Evolutionary conservation across 495 filamentous ascomycete genomes (phyloP), one percentile per base, ranked within the genome.

Genomic region (Penicillium crystallinum): DNA sequence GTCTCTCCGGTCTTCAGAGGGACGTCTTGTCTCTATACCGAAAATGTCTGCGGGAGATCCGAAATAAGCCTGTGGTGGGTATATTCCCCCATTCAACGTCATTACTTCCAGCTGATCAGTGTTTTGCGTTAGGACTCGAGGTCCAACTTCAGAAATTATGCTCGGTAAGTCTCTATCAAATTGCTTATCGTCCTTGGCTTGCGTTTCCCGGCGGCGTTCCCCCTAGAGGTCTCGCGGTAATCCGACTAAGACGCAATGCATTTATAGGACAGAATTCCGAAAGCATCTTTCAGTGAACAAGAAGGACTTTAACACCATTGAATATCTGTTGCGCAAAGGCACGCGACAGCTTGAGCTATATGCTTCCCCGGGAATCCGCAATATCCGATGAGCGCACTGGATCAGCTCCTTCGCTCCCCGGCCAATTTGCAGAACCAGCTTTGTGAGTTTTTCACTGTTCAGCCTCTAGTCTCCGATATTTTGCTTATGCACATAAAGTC

Each of bases 21-120:
- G 88, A 95, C 49, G 91, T 98, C 7, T 68, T 97, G 35, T 76
- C 82, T 31, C 81, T 98, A 9, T 98, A 97, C 61, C 84, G 91
- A 40, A 80, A 82, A 59, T 97, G 91, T 58, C 75, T 98, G 23
- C 78, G 90, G 43, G 88, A 86, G 59, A 81, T 84, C 46, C 77
- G 84, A 46, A 88, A 85, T 58, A 98, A 98, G 69, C 90, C 93
- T 44, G 58, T 70, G 55, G 88, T 92, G 67, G 61, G 80, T 21
- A 25, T 40, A 19, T 42, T 17, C 33, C 29, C 27, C 19, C 19
- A 2, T n/a, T 15, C 35, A 14, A 39, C 6, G 22, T 48, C 25
- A n/a, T n/a, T n/a, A n/a, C 46, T 27, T 51, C 14, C 10, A 39
- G 6, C 43, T 62, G 23, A 56, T 45, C 19, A n/a, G 29, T 27